Evolutionary conservation across 2,329 filamentous ascomycete species (phyloP).

Genomic region (Microdochium trichocladiopsis): DNA sequence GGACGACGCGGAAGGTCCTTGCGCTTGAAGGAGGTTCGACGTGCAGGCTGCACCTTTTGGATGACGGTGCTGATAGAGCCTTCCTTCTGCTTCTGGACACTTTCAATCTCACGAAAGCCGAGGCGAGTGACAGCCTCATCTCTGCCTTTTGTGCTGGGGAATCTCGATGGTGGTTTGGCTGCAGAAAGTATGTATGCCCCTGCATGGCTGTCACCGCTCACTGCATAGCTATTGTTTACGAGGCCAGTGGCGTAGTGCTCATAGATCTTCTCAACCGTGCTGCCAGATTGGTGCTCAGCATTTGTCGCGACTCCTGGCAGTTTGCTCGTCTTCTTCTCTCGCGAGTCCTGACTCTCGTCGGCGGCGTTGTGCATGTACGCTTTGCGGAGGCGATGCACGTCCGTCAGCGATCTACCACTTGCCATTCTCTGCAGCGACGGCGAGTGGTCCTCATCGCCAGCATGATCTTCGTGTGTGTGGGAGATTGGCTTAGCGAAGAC

Average conservation of each 20-base stretch:
- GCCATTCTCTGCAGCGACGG: background rate
- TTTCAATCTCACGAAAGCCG: constrained; percentile 6
- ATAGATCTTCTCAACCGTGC: constrained; percentile 23
- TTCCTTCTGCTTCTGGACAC: background rate
- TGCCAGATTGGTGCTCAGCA: constrained; percentile 12
- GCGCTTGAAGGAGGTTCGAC: background rate
- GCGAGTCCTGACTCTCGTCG: background rate
- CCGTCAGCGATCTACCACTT: background rate
- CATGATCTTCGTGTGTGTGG: background rate
- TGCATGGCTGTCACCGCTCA: background rate
- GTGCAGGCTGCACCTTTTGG: background rate
- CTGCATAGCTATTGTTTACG: background rate
- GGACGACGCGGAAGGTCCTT: background rate
- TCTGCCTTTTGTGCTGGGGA: background rate
- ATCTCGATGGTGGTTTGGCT: constrained; percentile 2
- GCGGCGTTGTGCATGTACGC: background rate
- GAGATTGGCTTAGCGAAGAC: background rate
- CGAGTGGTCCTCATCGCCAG: background rate
- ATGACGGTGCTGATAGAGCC: background rate
- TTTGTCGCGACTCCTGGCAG: constrained; percentile 3
- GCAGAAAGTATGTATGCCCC: constrained; percentile 3
- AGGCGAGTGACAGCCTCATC: constrained; percentile 4
- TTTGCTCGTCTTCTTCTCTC: background rate
- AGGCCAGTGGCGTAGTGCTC: constrained; percentile 15
- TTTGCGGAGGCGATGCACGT: background rate